A percentile compares a stretch with the other conserved stretches of the same genome.
phyloP scores from a whole-genome alignment of 2,329 filamentous ascomycete species.

The Alternaria triticina region DNA sequence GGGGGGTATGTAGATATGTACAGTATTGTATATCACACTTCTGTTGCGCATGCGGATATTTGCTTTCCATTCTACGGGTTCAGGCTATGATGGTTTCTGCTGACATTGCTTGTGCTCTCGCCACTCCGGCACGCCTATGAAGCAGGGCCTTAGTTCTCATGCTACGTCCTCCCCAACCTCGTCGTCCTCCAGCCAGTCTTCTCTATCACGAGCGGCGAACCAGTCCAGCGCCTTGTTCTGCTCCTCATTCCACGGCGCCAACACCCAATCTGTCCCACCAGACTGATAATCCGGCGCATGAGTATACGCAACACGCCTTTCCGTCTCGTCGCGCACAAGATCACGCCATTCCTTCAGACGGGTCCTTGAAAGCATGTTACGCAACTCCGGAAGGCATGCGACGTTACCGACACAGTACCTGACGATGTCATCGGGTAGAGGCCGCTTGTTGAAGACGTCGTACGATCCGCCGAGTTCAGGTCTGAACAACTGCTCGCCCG shows the following conservation, averaged over 20 bases:
- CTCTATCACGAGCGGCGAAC: too few species aligned
- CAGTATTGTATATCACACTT: not conserved
- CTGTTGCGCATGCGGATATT: not conserved
- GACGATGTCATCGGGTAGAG: constrained; percentile 31
- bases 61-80: not conserved
- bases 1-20: not conserved
- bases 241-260: constrained; percentile 21
- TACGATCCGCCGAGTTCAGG: constrained; percentile 32
- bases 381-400: constrained; percentile 18
- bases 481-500: constrained; percentile 29
- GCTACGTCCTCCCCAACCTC: too few species aligned
- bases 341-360: not conserved
- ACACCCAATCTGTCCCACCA: constrained; percentile 23
- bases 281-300: constrained; percentile 26
- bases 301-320: constrained; percentile 14
- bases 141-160: not conserved
- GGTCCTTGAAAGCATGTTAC: not conserved
- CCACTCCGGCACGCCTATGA: too few species aligned
- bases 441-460: constrained; percentile 38
- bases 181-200: too few species aligned
- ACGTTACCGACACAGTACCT: constrained; percentile 37
- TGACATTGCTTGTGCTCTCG: not conserved
- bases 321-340: constrained; percentile 7
- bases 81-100: not conserved
- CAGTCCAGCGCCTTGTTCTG: constrained; percentile 16